phyloP scores from a whole-genome alignment of 2,329 filamentous ascomycete genomes.

The Trichophyton benhamiae region DNA sequence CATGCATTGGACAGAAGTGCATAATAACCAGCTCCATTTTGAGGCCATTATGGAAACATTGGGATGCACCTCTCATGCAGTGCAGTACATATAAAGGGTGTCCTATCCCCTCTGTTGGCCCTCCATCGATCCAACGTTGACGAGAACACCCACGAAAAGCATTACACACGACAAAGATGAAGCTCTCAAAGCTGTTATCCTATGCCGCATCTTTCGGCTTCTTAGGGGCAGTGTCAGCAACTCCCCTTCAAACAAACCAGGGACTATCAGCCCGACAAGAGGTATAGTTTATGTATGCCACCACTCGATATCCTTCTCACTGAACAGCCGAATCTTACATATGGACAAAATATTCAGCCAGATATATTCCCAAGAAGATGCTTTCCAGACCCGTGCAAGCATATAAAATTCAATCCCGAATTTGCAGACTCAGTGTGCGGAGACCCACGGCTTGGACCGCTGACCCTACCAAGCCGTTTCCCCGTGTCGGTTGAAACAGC shows the following conservation, averaged over 20 bases:
- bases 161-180: background rate
- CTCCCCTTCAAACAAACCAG: background rate
- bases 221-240: background rate
- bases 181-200: background rate
- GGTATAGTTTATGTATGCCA: background rate
- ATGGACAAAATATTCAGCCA: background rate
- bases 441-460: background rate
- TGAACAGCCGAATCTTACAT: background rate
- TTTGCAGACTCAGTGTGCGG: background rate
- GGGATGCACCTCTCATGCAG: too few relatives aligned
- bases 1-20: too few relatives aligned
- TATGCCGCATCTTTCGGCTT: background rate
- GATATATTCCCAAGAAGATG: background rate
- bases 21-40: too few relatives aligned
- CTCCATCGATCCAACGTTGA: too few relatives aligned
- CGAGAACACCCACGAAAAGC: too few relatives aligned
- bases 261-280: background rate
- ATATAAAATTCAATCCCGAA: background rate
- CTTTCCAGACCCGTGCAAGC: conserved; percentile 1
- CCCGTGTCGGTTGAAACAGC: background rate
- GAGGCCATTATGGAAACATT: too few relatives aligned
- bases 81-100: too few relatives aligned
- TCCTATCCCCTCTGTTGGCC: too few relatives aligned
- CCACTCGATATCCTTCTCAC: background rate
- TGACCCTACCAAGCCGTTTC: background rate